A percentile compares a stretch with the other conserved stretches of the same genome.
These are phyloP conservation scores for Aspergillus sp. DNA, from an alignment of 2,329 filamentous ascomycete genomes.

Conservation along the genomic window DNA sequence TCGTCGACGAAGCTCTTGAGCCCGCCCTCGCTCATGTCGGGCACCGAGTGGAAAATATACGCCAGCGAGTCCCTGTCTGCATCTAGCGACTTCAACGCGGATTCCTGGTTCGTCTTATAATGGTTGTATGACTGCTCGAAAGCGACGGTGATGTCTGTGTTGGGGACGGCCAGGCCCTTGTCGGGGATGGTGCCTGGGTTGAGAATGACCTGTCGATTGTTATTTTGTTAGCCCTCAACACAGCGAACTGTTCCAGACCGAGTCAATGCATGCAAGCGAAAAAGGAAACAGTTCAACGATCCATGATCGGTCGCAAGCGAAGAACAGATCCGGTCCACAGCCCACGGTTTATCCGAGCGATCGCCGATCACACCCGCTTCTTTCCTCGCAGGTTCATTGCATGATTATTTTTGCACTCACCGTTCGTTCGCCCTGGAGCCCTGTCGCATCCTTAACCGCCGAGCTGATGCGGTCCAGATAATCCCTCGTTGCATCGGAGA, in stretches of 20 bases:
- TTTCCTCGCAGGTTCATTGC: background rate
- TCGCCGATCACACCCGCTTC: background rate
- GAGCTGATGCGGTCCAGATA: slow-evolving; percentile 22
- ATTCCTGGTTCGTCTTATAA: slow-evolving; percentile 3
- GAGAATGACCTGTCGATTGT: slow-evolving; percentile 13
- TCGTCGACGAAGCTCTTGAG: slow-evolving; percentile 9
- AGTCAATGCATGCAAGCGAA: background rate
- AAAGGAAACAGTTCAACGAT: background rate
- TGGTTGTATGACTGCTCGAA: slow-evolving; percentile 16
- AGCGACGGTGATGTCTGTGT: slow-evolving; percentile 14
- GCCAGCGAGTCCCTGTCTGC: slow-evolving; percentile 2
- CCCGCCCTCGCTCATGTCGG: slow-evolving; percentile 3
- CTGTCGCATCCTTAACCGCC: slow-evolving; percentile 17
- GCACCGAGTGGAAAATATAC: slow-evolving; percentile 16
- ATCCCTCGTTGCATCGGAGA: slow-evolving; percentile 17
- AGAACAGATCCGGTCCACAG: background rate
- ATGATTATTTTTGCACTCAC: slow-evolving; percentile 3
- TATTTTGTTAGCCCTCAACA: background rate
- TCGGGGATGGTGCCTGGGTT: slow-evolving; percentile 19
- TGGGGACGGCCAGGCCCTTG: slow-evolving; percentile 1
- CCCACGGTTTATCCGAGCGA: background rate
- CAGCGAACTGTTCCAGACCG: background rate
- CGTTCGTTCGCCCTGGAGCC: slow-evolving; percentile 6
- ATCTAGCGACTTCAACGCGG: background rate
- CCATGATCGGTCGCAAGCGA: background rate